Conservation (phyloP, 768 basidiomycete species). For the Pulveroboletus sp. region DNA sequence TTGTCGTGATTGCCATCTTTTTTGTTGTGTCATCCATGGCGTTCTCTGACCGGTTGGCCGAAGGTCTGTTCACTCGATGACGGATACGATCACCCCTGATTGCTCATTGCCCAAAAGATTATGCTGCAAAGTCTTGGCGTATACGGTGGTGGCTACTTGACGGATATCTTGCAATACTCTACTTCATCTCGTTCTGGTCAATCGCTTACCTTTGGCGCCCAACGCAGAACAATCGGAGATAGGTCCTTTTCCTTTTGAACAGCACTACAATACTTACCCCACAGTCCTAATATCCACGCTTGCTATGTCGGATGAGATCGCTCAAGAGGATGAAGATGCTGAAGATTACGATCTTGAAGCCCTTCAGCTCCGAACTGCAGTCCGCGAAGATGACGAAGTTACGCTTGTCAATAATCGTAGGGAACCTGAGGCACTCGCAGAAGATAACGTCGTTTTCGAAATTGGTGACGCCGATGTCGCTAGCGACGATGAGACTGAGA, state of each 20-base stretch:
- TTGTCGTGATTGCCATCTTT: conserved; percentile 79
- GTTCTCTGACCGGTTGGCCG: conserved; percentile 85
- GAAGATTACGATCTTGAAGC: conserved; percentile 88
- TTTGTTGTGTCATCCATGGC: conserved; percentile 90
- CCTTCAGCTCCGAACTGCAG: conserved; percentile 50
- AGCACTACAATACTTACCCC: conserved; percentile 13
- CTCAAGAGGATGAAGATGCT: conserved; percentile 91
- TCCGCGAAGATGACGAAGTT: conserved; percentile 57
- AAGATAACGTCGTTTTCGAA: conserved; percentile 82
- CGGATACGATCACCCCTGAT: neutral
- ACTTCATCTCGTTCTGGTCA: conserved; percentile 70
- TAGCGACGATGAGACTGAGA: conserved; percentile 59
- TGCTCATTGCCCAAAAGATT: conserved; percentile 51
- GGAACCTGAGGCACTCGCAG: conserved; percentile 44
- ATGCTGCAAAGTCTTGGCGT: conserved; percentile 86
- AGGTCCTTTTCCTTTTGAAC: conserved; percentile 33
- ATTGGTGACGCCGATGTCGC: conserved; percentile 79
- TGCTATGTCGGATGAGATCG: conserved; percentile 94
- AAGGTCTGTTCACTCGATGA: conserved; percentile 49
- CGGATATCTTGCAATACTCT: conserved; percentile 88
- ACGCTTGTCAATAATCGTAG: conserved; percentile 65
- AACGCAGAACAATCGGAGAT: conserved; percentile 83
- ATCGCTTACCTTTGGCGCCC: conserved; percentile 95
- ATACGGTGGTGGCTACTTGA: conserved; percentile 95
- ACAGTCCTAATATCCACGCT: conserved; percentile 52